Evolutionary conservation across 2,329 filamentous ascomycete species (phyloP), one percentile per base, ranked within the genome.

Genomic region (Monilinia laxa): DNA sequence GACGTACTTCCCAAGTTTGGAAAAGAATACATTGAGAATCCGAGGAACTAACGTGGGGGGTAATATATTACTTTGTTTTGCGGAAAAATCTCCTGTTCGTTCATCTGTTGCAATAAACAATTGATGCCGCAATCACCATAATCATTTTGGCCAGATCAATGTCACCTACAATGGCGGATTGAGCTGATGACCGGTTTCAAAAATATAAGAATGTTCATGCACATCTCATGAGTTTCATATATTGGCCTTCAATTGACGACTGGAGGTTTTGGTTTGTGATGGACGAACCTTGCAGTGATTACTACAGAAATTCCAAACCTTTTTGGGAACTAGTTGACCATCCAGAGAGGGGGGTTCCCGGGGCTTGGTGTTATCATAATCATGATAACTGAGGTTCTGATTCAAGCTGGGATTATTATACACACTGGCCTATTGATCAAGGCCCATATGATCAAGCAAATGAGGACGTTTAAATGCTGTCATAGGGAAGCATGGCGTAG

Each of bases 261-360:
- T 62, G 58, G 58, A n/a, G 7, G 51, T 62, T 62, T 11, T 51
- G 42, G 47, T 51, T 25, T 3, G 11, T n/a, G 14, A 0, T 31
- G 4, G 25, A 4, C n/a, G 45, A 38, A 23, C 16, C 18, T 2
- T 31, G n/a, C 31, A 3, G 7, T 4, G 42, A 16, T 14, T 60
- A 49, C 42, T 60, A 49, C 35, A 3, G 18, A 11, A 31, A 18
- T 4, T 62, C 52, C 3, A 28, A 10, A 2, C 20, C 31, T 10
- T 62, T 62, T 49, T 62, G 58, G 58, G 35, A 38, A 14, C 31
- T 62, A 47, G 20, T 62, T 12, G 62, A 57, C 20, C 42, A 57
- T 40, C 53, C 62, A 35, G 62, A 56, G 1, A 40, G 53, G 2
- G 52, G 25, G 12, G 49, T 47, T 9, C 62, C 62, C 10, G 62